Evolutionary conservation across 2,329 filamentous ascomycete species (phyloP).

Genomic region (Ilyonectria mors-panacis): DNA sequence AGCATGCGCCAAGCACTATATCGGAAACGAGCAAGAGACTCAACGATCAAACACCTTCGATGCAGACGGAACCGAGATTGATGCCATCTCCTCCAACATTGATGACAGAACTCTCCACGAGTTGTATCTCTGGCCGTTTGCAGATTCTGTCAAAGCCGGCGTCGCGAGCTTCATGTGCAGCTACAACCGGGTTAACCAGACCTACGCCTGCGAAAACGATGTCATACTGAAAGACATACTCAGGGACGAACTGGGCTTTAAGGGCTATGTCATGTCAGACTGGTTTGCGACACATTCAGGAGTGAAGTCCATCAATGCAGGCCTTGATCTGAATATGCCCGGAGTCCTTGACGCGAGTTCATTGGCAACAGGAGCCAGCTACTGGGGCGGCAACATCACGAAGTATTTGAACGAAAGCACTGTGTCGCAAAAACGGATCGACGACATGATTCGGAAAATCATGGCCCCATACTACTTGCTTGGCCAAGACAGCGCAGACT

Average conservation of each 20-base stretch:
- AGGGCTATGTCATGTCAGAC: constrained; percentile 62
- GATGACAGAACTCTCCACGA: constrained; percentile 73
- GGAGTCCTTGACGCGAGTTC: constrained; percentile 48
- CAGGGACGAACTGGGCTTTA: constrained; percentile 65
- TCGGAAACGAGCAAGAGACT: constrained; percentile 52
- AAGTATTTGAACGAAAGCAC: constrained; percentile 62
- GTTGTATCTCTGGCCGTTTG: constrained; percentile 49
- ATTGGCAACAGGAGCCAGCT: constrained; percentile 53
- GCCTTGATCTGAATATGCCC: constrained; percentile 67
- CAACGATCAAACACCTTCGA: constrained; percentile 40
- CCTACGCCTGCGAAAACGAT: constrained; percentile 65
- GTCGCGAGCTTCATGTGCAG: constrained; percentile 58
- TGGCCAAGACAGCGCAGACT: constrained; percentile 58
- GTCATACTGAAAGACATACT: constrained; percentile 63
- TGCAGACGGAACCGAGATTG: constrained; percentile 37
- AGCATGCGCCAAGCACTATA: constrained; percentile 53
- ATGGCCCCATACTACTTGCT: constrained; percentile 65
- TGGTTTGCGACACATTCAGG: constrained; percentile 59
- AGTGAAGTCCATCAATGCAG: constrained; percentile 59
- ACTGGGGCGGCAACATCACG: constrained; percentile 61
- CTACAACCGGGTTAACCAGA: constrained; percentile 62
- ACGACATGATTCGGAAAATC: constrained; percentile 66
- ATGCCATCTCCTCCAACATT: constrained; percentile 58
- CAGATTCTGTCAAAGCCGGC: constrained; percentile 46
- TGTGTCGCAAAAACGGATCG: constrained; percentile 55